Evolutionary conservation across 345 rosid species (phyloP).

Genomic region (Gynandropsis gynandra): DNA sequence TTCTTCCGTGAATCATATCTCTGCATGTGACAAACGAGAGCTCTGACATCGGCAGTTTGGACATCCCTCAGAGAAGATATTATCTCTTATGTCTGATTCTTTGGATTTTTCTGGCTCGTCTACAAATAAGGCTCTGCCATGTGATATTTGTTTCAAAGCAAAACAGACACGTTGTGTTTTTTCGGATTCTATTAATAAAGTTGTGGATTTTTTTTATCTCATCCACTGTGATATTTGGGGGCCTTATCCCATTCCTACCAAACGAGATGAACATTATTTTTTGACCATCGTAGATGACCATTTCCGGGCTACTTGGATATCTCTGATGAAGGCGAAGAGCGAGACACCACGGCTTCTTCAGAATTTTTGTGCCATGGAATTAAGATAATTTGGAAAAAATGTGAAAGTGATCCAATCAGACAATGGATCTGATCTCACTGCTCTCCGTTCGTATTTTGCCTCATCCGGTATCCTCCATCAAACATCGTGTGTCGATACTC

Average conservation of each 20-base stretch:
- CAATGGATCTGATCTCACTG: not conserved
- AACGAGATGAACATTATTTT: not conserved
- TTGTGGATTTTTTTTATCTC: not conserved
- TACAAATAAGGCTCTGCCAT: too few species aligned
- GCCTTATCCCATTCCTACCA: not conserved
- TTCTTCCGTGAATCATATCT: too few species aligned
- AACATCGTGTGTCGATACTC: not conserved
- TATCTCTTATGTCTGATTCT: too few species aligned
- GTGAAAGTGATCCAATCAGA: not conserved
- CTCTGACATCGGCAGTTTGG: too few species aligned
- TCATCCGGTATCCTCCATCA: not conserved
- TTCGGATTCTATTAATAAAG: not conserved
- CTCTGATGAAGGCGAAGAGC: not conserved
- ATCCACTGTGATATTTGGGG: not conserved
- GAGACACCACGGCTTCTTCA: not conserved
- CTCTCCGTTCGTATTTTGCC: not conserved
- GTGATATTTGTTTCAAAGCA: not conserved
- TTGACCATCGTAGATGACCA: not conserved
- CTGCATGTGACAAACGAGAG: too few species aligned
- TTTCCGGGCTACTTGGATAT: not conserved
- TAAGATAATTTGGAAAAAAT: not conserved
- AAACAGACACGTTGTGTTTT: not conserved
- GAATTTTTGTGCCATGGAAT: not conserved
- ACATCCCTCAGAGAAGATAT: too few species aligned
- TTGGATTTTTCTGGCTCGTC: too few species aligned